Base-by-base conservation (phyloP, 225 moss, liverwort and hornwort genomes). In the Ulota crispa region DNA sequence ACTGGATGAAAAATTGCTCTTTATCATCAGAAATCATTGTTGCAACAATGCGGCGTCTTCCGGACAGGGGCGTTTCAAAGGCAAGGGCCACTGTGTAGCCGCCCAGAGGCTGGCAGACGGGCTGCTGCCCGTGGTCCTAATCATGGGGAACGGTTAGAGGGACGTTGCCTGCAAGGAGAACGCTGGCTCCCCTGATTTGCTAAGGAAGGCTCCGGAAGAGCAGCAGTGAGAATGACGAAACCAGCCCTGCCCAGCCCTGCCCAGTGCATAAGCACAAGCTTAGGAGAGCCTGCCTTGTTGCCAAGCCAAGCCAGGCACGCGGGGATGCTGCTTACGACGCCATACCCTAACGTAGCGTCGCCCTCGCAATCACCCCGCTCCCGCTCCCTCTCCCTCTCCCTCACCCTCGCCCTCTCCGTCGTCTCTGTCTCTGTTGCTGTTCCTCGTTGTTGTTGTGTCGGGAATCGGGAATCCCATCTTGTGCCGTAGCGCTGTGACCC, bases 311-410 rank as follows among this genome's bases (percentile, higher is more conserved):
- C 12, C 37, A 34, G 59, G 8, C 37, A 23, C 11, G 59, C 12
- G 20, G 64, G 42, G 53, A 64, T 53, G 70, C 43, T 70, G 50
- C 50, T 50, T 41, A 81, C 57, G 32, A 42, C n/a, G 34, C 45
- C 68, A 67, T 52, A 65, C 75, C 81, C 81, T 81, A 81, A 64
- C 80, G 23, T 39, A 8, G 75, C 53, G 15, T 45, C 52, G 43
- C 68, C 79, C 62, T 79, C 50, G 76, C 78, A 31, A 31, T 80
- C 66, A 18, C 53, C 68, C 2, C 20, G 14, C 41, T 23, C 37
- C 31, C 52, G 32, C 30, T 42, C 21, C 24, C 56, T 41, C 36
- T 39, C 13, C 13, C 0, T 12, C 12, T 30, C 19, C n/a, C n/a
- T 80, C 65, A 21, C 52, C n/a, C 67, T 1, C 20, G 13, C 39